Evolutionary conservation across 2,329 filamentous ascomycete species (phyloP), one percentile per base, ranked within the genome.

Genomic region (Coniochaeta hoffmannii): DNA sequence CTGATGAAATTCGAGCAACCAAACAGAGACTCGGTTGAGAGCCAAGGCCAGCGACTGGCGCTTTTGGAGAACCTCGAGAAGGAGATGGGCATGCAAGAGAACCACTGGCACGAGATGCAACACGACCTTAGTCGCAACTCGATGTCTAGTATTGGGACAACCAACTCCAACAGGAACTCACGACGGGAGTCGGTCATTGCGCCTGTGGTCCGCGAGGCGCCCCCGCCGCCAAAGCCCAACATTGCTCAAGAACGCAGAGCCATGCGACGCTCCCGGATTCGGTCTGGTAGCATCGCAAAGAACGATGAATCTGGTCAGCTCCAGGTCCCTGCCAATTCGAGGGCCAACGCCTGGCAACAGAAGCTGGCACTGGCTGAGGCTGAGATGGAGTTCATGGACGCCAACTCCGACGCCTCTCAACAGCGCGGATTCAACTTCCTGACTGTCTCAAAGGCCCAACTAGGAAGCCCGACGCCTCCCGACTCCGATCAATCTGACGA

Each of bases 11-110:
- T 81, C 9, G 79, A 82, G 19, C 64, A 74, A 53, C 63, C 72
- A 4, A 68, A 66, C 31, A 61, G 63, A 32, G 69, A 69, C 14
- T 66, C 67, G 1, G 64, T 64, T 8, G 71, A 70, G 54, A 75
- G 68, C 58, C 68, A 74, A 28, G 68, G 70, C 14, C 71, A 72
- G 55, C 71, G 75, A 28, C 68, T 79, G 56, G 74, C 72, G 32
- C 71, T 85, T 3, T 69, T 87, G 1, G 77, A 81, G 31, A 78
- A 82, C 57, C 69, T 87, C 1, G 84, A 87, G 63, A 72, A 71
- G 58, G 84, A 87, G 65, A 82, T 87, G 76, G 80, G 77, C 0
- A 66, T 75, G 59, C 79, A 87, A 63, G 81, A 84, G 63, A 74
- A 73, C 54, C 76, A 79, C 60, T 87, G 83, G 84, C 76, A 79